Conservation (phyloP, 352 stramenopile species). For the Globisporangium apiculatum region DNA sequence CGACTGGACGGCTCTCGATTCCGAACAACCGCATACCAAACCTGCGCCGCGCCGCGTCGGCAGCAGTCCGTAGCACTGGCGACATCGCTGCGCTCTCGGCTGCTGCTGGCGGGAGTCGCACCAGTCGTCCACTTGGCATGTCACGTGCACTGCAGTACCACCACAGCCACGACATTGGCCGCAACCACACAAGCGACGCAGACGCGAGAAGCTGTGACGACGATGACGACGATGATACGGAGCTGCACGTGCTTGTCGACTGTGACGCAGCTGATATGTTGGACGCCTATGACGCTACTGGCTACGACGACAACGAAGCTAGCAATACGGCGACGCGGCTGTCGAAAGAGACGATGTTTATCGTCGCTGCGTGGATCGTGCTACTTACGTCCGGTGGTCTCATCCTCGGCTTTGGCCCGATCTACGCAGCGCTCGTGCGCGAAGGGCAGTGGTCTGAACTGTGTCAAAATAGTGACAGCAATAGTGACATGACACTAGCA, state of each 20-base stretch:
- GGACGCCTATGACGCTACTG: background rate
- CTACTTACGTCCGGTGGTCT: slow-evolving; percentile 59
- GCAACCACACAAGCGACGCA: background rate
- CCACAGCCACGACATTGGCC: background rate
- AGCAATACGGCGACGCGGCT: slow-evolving; percentile 15
- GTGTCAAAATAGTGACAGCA: slow-evolving; percentile 17
- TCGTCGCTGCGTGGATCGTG: slow-evolving; percentile 49
- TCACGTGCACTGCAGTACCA: slow-evolving; percentile 1
- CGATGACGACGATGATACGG: background rate
- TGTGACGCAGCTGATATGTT: background rate
- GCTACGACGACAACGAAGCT: background rate
- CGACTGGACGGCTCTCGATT: background rate
- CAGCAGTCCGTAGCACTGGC: slow-evolving; percentile 7
- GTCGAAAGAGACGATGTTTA: slow-evolving; percentile 58
- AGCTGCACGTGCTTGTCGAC: background rate
- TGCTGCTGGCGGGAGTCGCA: background rate
- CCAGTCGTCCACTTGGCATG: background rate
- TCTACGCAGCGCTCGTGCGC: slow-evolving; percentile 61
- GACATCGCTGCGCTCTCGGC: slow-evolving; percentile 6
- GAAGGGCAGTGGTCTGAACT: slow-evolving; percentile 68
- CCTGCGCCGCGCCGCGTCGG: slow-evolving; percentile 3
- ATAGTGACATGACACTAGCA: background rate
- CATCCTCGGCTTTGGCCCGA: slow-evolving; percentile 69
- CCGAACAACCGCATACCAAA: slow-evolving; percentile 10
- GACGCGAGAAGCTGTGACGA: background rate